Evolutionary conservation across 768 basidiomycete genomes (phyloP).

Genomic region (Chlorophyllum brunneum): DNA sequence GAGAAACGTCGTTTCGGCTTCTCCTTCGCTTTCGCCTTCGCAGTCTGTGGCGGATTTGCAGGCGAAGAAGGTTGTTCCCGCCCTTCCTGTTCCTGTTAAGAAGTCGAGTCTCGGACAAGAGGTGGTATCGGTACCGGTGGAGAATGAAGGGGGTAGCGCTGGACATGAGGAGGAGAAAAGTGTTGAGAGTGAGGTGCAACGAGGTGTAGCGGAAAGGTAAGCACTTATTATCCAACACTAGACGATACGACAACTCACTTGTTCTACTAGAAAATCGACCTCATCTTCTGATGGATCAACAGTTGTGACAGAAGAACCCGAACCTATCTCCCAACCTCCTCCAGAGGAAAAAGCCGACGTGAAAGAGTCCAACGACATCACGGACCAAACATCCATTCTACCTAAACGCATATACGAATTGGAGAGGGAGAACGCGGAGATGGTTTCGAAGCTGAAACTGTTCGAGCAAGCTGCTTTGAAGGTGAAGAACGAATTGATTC

Average conservation of each 20-base stretch:
- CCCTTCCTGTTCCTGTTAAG: background rate
- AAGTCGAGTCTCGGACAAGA: background rate
- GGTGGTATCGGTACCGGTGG: background rate
- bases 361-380: background rate
- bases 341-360: background rate
- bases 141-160: background rate
- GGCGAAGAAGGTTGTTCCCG: too few relatives aligned
- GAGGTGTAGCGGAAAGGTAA: background rate
- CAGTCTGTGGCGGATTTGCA: background rate
- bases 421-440: conserved; percentile 4
- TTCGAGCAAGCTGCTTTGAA: background rate
- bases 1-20: background rate
- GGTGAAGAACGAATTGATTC: background rate
- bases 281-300: conserved; percentile 2
- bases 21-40: background rate
- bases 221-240: background rate
- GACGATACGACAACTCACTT: background rate
- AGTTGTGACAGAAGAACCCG: background rate
- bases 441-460: background rate
- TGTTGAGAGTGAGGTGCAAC: background rate
- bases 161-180: background rate
- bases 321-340: background rate
- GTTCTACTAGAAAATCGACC: background rate
- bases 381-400: background rate
- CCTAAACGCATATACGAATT: background rate